A percentile compares a stretch with the other conserved stretches of the same genome.
These are phyloP conservation scores for Biscogniauxia mediterranea DNA, from an alignment of 2,329 filamentous ascomycete species.

Conservation along the genomic window DNA sequence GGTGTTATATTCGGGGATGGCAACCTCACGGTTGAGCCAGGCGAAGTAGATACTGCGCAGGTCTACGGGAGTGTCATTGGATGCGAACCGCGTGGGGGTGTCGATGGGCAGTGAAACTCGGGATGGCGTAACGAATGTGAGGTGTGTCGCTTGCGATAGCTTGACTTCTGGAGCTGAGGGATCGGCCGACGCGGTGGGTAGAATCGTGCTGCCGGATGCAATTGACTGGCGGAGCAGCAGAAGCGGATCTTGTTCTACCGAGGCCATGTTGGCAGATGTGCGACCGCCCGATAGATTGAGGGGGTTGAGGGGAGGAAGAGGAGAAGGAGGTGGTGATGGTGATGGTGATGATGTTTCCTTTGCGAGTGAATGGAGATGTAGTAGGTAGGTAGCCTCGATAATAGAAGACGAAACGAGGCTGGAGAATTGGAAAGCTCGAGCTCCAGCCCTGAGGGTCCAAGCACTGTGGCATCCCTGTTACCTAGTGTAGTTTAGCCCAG, in stretches of 20 bases:
- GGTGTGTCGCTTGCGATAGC: conserved; percentile 74
- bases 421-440: too few species aligned
- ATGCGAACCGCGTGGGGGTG: conserved; percentile 80
- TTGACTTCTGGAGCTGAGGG: conserved; percentile 58
- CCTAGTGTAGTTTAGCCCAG: too few species aligned
- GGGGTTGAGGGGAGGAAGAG: background rate
- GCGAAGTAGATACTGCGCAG: conserved; percentile 95
- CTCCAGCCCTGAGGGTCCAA: background rate
- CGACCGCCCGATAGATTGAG: background rate
- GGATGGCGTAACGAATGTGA: conserved; percentile 66
- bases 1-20: conserved; percentile 88
- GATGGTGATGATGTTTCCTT: background rate
- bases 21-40: conserved; percentile 88
- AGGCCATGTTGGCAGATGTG: conserved; percentile 49
- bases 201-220: conserved; percentile 64
- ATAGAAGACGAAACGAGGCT: background rate
- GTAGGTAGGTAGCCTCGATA: background rate
- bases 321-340: background rate
- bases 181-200: conserved; percentile 71
- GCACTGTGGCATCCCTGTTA: background rate
- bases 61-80: conserved; percentile 72
- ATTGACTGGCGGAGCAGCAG: conserved; percentile 82
- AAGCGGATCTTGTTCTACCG: conserved; percentile 70
- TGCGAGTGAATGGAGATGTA: background rate
- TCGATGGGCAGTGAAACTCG: conserved; percentile 67